These are phyloP conservation scores for Coffea humblotiana DNA, from an alignment of 305 asterid genomes.

Conservation along the genomic window DNA sequence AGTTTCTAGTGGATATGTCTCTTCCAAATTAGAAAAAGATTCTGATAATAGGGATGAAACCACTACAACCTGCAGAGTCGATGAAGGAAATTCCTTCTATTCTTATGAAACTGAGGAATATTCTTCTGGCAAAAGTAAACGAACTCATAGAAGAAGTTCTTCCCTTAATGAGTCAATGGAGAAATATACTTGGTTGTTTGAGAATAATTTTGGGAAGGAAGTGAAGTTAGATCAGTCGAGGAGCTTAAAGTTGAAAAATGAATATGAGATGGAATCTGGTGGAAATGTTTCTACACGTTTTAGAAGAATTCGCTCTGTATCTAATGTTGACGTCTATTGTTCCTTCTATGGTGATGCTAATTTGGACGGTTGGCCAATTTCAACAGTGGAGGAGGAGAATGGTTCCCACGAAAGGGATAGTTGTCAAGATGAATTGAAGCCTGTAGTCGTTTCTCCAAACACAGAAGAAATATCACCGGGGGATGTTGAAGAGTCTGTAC, in stretches of 20 bases:
- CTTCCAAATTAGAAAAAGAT: not conserved
- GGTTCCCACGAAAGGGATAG: conserved; percentile 14
- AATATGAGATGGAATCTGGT: conserved; percentile 34
- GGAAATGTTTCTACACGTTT: conserved; percentile 18
- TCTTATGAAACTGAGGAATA: conserved; percentile 10
- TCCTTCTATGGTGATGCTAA: conserved; percentile 28
- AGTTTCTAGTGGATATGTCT: conserved; percentile 1
- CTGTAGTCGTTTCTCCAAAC: not conserved
- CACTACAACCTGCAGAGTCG: conserved; percentile 7
- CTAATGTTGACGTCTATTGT: conserved; percentile 47
- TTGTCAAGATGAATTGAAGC: conserved; percentile 19
- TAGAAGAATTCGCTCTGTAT: conserved; percentile 53
- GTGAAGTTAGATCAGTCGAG: conserved; percentile 38
- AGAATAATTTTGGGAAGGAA: conserved; percentile 34
- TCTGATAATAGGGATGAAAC: not conserved
- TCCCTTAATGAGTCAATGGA: conserved; percentile 64
- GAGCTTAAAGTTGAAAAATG: conserved; percentile 63
- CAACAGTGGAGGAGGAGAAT: conserved; percentile 25
- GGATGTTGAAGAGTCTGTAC: conserved; percentile 5
- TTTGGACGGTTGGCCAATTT: conserved; percentile 25
- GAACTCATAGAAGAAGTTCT: conserved; percentile 44
- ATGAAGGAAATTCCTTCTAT: conserved; percentile 9
- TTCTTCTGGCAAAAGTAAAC: conserved; percentile 11
- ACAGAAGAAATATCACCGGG: conserved; percentile 8
- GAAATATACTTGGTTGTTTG: conserved; percentile 54